Evolutionary conservation across 1,139 yeast genomes (phyloP).

Genomic region (Candida neerlandica): DNA sequence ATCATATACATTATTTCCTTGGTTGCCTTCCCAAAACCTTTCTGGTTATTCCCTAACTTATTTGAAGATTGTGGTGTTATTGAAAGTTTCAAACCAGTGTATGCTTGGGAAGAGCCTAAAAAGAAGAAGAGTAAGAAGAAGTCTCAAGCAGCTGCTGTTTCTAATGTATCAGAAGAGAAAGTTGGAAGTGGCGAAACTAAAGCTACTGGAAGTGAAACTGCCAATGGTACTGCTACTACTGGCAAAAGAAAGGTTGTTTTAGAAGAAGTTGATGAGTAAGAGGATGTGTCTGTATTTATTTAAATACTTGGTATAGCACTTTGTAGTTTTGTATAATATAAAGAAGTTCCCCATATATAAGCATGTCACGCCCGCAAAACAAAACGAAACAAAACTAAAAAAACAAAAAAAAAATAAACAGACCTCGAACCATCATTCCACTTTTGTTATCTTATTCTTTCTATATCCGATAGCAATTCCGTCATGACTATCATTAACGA

Average conservation of each 20-base stretch:
- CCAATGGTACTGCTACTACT: slow-evolving; percentile 16
- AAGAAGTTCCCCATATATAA: background rate
- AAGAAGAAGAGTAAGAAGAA: slow-evolving; percentile 24
- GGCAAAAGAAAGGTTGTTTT: slow-evolving; percentile 38
- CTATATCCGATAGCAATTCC: too few species aligned
- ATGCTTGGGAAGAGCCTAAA: slow-evolving; percentile 76
- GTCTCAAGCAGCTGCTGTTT: slow-evolving; percentile 14
- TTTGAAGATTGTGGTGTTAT: slow-evolving; percentile 94
- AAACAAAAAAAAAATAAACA: background rate
- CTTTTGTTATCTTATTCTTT: background rate
- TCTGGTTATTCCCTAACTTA: slow-evolving; percentile 95
- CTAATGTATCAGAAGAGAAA: slow-evolving; percentile 12
- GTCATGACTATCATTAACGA: slow-evolving; percentile 31
- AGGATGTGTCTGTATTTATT: background rate
- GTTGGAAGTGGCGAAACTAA: slow-evolving; percentile 12
- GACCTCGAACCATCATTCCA: background rate
- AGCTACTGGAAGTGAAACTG: slow-evolving; percentile 19
- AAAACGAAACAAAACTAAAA: too few species aligned
- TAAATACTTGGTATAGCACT: background rate
- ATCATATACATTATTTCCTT: slow-evolving; percentile 67
- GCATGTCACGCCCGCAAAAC: too few species aligned
- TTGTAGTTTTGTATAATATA: background rate
- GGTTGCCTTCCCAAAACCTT: slow-evolving; percentile 63
- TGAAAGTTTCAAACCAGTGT: slow-evolving; percentile 87
- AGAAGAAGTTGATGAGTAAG: slow-evolving; percentile 51